Evolutionary conservation across 2,329 filamentous ascomycete species (phyloP).

Genomic region (Fusarium liriodendri): DNA sequence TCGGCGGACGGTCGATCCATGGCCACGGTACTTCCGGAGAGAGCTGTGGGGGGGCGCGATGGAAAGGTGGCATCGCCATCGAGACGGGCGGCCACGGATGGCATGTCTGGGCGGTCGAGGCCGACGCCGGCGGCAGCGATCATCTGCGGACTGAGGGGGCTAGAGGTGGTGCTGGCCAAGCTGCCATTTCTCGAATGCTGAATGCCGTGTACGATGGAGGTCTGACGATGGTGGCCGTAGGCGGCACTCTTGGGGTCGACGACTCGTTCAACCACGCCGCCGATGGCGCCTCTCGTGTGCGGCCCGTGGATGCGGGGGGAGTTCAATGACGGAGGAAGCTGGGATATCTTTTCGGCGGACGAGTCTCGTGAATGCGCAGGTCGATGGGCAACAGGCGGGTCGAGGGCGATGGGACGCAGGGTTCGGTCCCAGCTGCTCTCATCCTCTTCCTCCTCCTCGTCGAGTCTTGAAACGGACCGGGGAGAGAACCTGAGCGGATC

Average conservation of each 20-base stretch:
- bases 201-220: conserved; percentile 95
- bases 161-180: conserved; percentile 81
- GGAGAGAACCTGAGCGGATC: conserved; percentile 65
- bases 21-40: conserved; percentile 54
- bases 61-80: conserved; percentile 56
- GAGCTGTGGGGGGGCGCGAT: conserved; percentile 59
- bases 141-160: conserved; percentile 88
- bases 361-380: conserved; percentile 68
- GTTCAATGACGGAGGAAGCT: conserved; percentile 43
- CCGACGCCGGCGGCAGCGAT: conserved; percentile 76
- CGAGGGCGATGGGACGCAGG: conserved; percentile 58
- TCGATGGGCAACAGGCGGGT: conserved; percentile 53
- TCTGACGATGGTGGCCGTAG: conserved; percentile 94
- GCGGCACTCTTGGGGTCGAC: conserved; percentile 64
- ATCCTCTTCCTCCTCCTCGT: conserved; percentile 65
- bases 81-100: conserved; percentile 56
- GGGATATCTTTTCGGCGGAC: conserved; percentile 65
- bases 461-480: conserved; percentile 62
- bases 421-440: conserved; percentile 64
- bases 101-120: conserved; percentile 65
- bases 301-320: conserved; percentile 56
- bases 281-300: conserved; percentile 55
- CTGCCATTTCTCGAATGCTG: conserved; percentile 94
- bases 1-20: conserved; percentile 63
- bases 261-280: conserved; percentile 61